A percentile compares a stretch with the other conserved stretches of the same genome.
These are phyloP conservation scores for Neurospora africana DNA, from an alignment of 495 filamentous ascomycete species.

Conservation along the genomic window DNA sequence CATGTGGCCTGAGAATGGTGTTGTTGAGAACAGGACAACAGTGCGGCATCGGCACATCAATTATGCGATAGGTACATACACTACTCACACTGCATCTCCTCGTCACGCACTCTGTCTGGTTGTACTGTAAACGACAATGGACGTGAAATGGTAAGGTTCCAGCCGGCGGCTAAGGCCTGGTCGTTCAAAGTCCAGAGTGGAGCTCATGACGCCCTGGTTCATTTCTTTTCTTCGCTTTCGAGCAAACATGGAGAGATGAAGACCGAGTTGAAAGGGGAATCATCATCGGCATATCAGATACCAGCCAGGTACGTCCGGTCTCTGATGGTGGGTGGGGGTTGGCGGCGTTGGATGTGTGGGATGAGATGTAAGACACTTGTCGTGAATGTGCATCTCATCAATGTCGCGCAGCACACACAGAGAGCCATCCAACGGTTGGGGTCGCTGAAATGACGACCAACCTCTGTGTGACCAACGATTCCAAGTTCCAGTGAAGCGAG, in stretches of 20 bases:
- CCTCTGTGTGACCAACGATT: not conserved
- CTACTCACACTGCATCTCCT: not conserved
- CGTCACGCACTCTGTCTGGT: not conserved
- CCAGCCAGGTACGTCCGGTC: not conserved
- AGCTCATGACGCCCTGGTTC: not conserved
- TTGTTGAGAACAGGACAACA: not conserved
- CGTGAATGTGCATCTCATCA: not conserved
- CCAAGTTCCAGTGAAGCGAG: not conserved
- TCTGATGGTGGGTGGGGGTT: not conserved
- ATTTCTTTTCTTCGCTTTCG: not conserved
- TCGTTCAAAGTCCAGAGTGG: not conserved
- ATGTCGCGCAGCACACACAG: not conserved
- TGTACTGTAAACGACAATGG: not conserved
- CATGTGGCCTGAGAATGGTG: not conserved
- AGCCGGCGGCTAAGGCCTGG: not conserved
- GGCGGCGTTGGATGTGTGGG: not conserved
- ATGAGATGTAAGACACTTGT: not conserved
- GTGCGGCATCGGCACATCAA: not conserved
- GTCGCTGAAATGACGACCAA: not conserved
- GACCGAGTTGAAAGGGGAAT: not conserved
- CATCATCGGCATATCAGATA: not conserved
- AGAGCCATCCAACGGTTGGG: not conserved
- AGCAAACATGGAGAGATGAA: not conserved
- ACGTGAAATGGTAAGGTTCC: not conserved
- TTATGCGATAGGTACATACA: not conserved